Evolutionary conservation across 2,329 filamentous ascomycete species (phyloP).

Genomic region (Calonectria hongkongensis): DNA sequence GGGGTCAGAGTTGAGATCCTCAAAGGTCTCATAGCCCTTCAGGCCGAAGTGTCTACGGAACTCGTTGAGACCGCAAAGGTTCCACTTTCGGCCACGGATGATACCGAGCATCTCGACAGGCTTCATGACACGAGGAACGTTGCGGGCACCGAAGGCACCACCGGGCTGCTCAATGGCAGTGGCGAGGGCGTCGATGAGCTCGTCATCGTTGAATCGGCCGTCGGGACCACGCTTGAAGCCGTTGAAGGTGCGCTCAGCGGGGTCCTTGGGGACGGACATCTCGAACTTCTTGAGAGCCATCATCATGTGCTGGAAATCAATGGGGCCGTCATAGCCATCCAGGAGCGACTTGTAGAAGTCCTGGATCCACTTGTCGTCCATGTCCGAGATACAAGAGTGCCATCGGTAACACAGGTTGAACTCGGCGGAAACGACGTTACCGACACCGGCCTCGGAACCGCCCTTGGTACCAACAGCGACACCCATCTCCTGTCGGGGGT

Average conservation of each 20-base stretch:
- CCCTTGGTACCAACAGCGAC: constrained; percentile 71
- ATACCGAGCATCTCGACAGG: constrained; percentile 89
- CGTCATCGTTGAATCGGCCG: constrained; percentile 84
- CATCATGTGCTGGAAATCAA: constrained; percentile 77
- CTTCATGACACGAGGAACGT: constrained; percentile 83
- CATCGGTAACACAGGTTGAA: constrained; percentile 93
- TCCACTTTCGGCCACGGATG: constrained; percentile 84
- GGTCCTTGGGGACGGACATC: constrained; percentile 77
- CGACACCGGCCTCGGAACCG: constrained; percentile 81
- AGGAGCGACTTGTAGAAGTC: constrained; percentile 79
- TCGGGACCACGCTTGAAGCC: constrained; percentile 78
- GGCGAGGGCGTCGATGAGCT: constrained; percentile 81
- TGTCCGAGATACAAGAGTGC: constrained; percentile 85
- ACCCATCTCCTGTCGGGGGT: constrained; percentile 82
- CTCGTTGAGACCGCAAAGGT: constrained; percentile 86
- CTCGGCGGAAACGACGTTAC: constrained; percentile 90
- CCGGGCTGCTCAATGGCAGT: constrained; percentile 86
- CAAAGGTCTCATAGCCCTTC: constrained; percentile 84
- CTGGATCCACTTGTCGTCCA: constrained; percentile 88
- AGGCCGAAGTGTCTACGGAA: constrained; percentile 89
- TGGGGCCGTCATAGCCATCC: constrained; percentile 69
- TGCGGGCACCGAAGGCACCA: constrained; percentile 82
- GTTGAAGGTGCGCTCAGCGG: constrained; percentile 80
- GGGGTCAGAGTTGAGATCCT: constrained; percentile 88
- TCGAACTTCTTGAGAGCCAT: constrained; percentile 79